phyloP scores from a whole-genome alignment of 805 yeast genomes.

The Yarrowia porcina region DNA sequence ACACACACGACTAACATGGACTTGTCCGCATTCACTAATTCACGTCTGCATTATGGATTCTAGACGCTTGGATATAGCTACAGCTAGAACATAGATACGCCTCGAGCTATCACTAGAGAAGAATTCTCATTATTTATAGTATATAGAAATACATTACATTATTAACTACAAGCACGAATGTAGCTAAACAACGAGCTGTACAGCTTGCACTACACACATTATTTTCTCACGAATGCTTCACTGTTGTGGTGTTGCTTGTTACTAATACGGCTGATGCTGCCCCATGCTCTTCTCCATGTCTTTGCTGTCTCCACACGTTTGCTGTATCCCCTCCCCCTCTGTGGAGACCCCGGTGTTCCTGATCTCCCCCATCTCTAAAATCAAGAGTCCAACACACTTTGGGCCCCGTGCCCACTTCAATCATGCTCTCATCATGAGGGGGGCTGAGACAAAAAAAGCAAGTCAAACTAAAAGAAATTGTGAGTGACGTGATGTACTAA shows the following conservation, averaged over 20 bases:
- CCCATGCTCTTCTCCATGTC: too few species aligned
- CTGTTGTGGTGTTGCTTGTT: too few species aligned
- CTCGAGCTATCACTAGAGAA: background rate
- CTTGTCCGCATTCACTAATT: background rate
- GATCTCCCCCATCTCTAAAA: too few species aligned
- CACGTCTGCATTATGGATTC: background rate
- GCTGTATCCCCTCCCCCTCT: background rate
- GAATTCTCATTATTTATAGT: slow-evolving; percentile 8
- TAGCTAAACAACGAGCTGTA: too few species aligned
- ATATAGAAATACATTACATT: slow-evolving; percentile 19
- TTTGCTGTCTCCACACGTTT: too few species aligned
- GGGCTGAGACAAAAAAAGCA: background rate
- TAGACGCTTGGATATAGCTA: too few species aligned
- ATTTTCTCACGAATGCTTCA: too few species aligned
- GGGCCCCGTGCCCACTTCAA: background rate
- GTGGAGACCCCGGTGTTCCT: background rate
- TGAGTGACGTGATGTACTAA: too few species aligned
- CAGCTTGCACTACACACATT: too few species aligned
- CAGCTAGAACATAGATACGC: background rate
- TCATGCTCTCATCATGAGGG: slow-evolving; percentile 9
- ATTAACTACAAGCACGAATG: too few species aligned
- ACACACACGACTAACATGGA: slow-evolving; percentile 3
- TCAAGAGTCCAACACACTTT: background rate
- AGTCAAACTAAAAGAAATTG: background rate
- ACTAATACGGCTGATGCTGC: too few species aligned